A percentile compares a stretch with the other conserved stretches of the same genome.
Conservation (phyloP, 1,139 yeast species). For the Kodamaea arcana region DNA sequence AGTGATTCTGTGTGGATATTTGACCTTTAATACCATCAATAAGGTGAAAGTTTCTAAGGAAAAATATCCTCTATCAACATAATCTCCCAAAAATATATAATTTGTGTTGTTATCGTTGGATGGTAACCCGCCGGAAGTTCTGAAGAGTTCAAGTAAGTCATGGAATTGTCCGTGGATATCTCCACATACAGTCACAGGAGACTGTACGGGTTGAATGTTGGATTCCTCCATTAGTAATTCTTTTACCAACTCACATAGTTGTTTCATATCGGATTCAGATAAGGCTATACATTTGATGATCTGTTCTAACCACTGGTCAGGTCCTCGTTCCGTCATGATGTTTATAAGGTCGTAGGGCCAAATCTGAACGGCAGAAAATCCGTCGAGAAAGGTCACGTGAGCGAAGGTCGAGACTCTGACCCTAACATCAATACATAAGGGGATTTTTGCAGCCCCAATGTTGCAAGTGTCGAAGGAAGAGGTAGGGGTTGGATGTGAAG, state of each 20-base stretch:
- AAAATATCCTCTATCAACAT: conserved; percentile 95
- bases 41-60: conserved; percentile 89
- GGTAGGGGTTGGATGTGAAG: too few species aligned
- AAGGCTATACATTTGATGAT: conserved; percentile 85
- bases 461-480: too few species aligned
- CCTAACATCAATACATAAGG: too few species aligned
- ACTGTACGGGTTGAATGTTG: conserved; percentile 92
- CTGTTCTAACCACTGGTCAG: conserved; percentile 95
- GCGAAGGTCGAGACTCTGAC: too few species aligned
- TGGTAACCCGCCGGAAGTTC: conserved; percentile 94
- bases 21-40: conserved; percentile 84
- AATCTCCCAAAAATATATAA: conserved; percentile 87
- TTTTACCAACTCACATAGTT: conserved; percentile 78
- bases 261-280: conserved; percentile 93
- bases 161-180: conserved; percentile 99
- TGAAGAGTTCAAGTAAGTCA: conserved; percentile 83
- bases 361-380: not conserved
- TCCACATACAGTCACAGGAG: conserved; percentile 97
- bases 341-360: not conserved
- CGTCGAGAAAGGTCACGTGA: not conserved
- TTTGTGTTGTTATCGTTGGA: conserved; percentile 42
- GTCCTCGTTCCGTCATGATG: conserved; percentile 85
- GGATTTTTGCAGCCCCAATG: too few species aligned
- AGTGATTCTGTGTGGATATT: conserved; percentile 81
- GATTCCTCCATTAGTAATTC: conserved; percentile 30